These are phyloP conservation scores for Dactylellina leptospora DNA, from an alignment of 2,329 filamentous ascomycete genomes.

Conservation along the genomic window DNA sequence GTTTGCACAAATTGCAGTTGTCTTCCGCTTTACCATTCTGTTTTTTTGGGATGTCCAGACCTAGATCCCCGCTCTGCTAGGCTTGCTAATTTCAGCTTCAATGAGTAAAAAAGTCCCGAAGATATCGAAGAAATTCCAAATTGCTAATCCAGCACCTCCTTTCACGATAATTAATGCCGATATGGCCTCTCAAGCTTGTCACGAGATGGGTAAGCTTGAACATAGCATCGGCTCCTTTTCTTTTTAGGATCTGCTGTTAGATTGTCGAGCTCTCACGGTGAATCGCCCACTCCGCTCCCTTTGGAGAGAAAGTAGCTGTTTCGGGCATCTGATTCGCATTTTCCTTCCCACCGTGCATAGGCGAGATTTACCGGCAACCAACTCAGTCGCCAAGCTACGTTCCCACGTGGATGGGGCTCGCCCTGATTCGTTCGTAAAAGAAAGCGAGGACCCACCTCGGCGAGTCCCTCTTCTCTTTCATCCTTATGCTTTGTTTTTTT, in stretches of 20 bases:
- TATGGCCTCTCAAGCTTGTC: background rate
- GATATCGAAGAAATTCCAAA: constrained; percentile 6
- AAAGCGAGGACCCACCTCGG: constrained; percentile 46
- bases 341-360: constrained; percentile 35
- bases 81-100: constrained; percentile 7
- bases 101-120: constrained; percentile 1
- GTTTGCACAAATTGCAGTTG: no score
- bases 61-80: background rate
- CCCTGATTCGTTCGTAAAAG: constrained; percentile 47
- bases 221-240: no score
- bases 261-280: constrained; percentile 5
- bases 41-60: no score
- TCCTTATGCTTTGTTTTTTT: background rate
- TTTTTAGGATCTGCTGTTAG: background rate
- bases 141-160: background rate
- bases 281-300: background rate
- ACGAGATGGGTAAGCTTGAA: no score
- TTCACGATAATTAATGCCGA: background rate
- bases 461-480: constrained; percentile 8
- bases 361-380: constrained; percentile 47
- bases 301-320: background rate
- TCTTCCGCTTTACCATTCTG: no score
- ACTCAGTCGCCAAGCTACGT: constrained; percentile 40
- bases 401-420: constrained; percentile 47
- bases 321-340: constrained; percentile 43